phyloP scores from a whole-genome alignment of 75 land plant genomes.

The Azolla pinnata region DNA sequence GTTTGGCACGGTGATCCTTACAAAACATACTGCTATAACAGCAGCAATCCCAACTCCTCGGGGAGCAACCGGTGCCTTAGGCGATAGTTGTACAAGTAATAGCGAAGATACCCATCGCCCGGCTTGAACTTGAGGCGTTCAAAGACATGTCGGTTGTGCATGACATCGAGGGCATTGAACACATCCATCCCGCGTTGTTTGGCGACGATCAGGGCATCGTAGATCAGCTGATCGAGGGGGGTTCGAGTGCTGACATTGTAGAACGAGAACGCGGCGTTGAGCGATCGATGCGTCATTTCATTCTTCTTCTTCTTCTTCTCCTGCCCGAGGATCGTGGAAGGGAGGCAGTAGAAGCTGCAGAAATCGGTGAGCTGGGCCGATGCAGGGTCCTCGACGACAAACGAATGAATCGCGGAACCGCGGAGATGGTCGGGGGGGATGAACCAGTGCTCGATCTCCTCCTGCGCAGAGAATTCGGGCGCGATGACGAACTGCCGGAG shows the following conservation, averaged over 20 bases:
- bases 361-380: slow-evolving; percentile 28
- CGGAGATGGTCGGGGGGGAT: slow-evolving; percentile 26
- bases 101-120: slow-evolving; percentile 39
- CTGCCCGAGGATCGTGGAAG: slow-evolving; percentile 34
- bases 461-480: slow-evolving; percentile 28
- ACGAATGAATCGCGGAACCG: slow-evolving; percentile 23
- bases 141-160: slow-evolving; percentile 28
- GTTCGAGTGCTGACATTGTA: slow-evolving; percentile 33
- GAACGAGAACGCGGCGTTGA: slow-evolving; percentile 39
- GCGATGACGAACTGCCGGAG: slow-evolving; percentile 28
- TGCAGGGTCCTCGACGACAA: slow-evolving; percentile 28
- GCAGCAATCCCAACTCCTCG: slow-evolving; percentile 27
- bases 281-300: too few species aligned
- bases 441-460: slow-evolving; percentile 33
- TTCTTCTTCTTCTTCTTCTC: slow-evolving; percentile 17
- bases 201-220: slow-evolving; percentile 32
- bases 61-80: slow-evolving; percentile 19
- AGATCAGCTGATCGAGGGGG: slow-evolving; percentile 27
- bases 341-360: slow-evolving; percentile 34
- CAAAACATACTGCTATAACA: too few species aligned
- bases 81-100: slow-evolving; percentile 39
- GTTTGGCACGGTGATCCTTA: too few species aligned
- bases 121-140: slow-evolving; percentile 38
- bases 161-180: slow-evolving; percentile 38
- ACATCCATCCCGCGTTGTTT: slow-evolving; percentile 29